Conservation (phyloP, 345 rosid genomes). For the Rhodamnia rubescens region DNA sequence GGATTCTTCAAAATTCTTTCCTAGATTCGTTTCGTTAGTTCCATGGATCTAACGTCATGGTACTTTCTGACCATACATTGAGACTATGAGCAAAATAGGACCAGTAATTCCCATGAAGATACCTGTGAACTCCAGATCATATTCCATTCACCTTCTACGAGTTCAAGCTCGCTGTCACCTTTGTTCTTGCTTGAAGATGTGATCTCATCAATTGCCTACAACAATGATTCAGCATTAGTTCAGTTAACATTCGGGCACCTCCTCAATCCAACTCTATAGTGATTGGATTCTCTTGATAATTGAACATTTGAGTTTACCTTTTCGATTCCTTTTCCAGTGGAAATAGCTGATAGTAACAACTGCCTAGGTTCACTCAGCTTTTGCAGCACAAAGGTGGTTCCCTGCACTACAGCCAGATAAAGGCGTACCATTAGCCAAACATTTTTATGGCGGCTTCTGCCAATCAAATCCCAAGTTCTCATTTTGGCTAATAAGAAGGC, state of each 20-base stretch:
- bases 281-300: not conserved
- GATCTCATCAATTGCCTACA: slow-evolving; percentile 69
- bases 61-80: not conserved
- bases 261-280: not conserved
- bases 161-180: slow-evolving; percentile 32
- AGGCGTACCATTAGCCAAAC: slow-evolving; percentile 15
- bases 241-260: not conserved
- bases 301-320: slow-evolving; percentile 31
- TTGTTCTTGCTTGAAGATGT: slow-evolving; percentile 19
- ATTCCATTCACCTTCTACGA: slow-evolving; percentile 82
- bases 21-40: not conserved
- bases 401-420: slow-evolving; percentile 58
- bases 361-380: slow-evolving; percentile 81
- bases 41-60: not conserved
- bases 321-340: slow-evolving; percentile 33
- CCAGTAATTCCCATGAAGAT: not conserved
- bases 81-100: not conserved
- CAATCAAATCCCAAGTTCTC: not conserved
- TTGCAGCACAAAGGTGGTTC: slow-evolving; percentile 92
- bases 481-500: not conserved
- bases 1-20: not conserved
- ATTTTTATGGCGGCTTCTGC: not conserved
- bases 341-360: slow-evolving; percentile 57
- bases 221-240: not conserved
- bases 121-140: slow-evolving; percentile 99